Evolutionary conservation across 2,329 filamentous ascomycete species (phyloP).

Genomic region (Claviceps fusiformis): DNA sequence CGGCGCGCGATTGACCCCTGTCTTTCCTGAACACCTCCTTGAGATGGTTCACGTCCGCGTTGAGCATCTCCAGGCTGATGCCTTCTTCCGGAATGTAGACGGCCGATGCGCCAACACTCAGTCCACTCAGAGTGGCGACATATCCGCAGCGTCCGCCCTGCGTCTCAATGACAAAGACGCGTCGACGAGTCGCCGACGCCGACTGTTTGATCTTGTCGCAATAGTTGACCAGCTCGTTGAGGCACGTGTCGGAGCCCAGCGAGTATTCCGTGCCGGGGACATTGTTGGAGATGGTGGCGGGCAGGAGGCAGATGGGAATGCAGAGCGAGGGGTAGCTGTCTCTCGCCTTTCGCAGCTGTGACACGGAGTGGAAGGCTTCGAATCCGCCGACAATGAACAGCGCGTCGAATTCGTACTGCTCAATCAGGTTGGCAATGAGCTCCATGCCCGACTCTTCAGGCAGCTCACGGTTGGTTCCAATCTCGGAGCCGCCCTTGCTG

Average conservation of each 20-base stretch:
- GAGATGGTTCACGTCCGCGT: conserved; percentile 77
- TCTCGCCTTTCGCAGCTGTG: conserved; percentile 71
- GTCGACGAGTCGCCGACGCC: conserved; percentile 79
- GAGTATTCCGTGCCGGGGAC: conserved; percentile 97
- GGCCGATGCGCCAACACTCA: conserved; percentile 81
- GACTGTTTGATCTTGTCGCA: conserved; percentile 97
- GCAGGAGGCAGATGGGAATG: conserved; percentile 82
- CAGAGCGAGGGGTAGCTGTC: conserved; percentile 70
- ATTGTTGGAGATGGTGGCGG: conserved; percentile 98
- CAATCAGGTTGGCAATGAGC: conserved; percentile 68
- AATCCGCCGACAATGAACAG: conserved; percentile 91
- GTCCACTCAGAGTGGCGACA: conserved; percentile 76
- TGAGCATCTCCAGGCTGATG: conserved; percentile 84
- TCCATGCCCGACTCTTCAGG: conserved; percentile 76
- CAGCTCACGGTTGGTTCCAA: conserved; percentile 90
- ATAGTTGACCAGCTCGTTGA: conserved; percentile 89
- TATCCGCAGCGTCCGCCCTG: conserved; percentile 93
- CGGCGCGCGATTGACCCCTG: conserved; percentile 75
- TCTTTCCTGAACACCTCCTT: conserved; percentile 76
- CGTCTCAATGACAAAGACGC: conserved; percentile 96
- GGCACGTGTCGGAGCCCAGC: conserved; percentile 86
- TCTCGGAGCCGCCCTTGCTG: conserved; percentile 92
- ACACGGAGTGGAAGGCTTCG: conserved; percentile 87
- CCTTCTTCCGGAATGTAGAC: conserved; percentile 97
- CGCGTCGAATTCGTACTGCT: conserved; percentile 77